These are phyloP conservation scores for Botrytis galanthina DNA, from an alignment of 2,329 filamentous ascomycete genomes.

Conservation along the genomic window DNA sequence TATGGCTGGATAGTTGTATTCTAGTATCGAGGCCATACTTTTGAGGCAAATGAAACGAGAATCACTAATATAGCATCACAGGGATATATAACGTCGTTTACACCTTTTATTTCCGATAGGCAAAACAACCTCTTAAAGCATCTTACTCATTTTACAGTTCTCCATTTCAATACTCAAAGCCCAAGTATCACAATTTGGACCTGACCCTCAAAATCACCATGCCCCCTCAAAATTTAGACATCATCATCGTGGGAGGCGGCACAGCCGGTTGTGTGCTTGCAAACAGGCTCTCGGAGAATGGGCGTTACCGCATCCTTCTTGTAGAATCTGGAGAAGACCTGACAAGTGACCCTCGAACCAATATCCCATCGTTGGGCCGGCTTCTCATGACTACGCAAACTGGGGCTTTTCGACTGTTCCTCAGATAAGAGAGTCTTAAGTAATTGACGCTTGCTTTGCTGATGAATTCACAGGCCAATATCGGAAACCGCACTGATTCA, in stretches of 20 bases:
- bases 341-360: slow-evolving; percentile 39
- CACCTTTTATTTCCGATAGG: neutral
- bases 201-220: neutral
- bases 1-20: neutral
- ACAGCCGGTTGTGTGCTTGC: slow-evolving; percentile 38
- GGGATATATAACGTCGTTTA: neutral
- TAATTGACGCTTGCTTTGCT: neutral
- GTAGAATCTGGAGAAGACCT: slow-evolving; percentile 43
- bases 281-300: slow-evolving; percentile 42
- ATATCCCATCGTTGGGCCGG: slow-evolving; percentile 31
- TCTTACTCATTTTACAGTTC: neutral
- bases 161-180: neutral
- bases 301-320: slow-evolving; percentile 40
- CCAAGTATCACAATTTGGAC: neutral
- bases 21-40: neutral
- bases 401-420: slow-evolving; percentile 20
- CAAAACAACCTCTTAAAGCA: neutral
- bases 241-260: slow-evolving; percentile 12
- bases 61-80: neutral
- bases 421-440: slow-evolving; percentile 12
- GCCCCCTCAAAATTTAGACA: neutral
- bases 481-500: slow-evolving; percentile 4
- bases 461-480: neutral
- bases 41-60: neutral
- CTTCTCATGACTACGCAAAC: slow-evolving; percentile 15